Percentiles rank a stretch among this genome's conserved stretches.
phyloP scores from a whole-genome alignment of 2,329 filamentous ascomycete species.

The Leptographium procerum region DNA sequence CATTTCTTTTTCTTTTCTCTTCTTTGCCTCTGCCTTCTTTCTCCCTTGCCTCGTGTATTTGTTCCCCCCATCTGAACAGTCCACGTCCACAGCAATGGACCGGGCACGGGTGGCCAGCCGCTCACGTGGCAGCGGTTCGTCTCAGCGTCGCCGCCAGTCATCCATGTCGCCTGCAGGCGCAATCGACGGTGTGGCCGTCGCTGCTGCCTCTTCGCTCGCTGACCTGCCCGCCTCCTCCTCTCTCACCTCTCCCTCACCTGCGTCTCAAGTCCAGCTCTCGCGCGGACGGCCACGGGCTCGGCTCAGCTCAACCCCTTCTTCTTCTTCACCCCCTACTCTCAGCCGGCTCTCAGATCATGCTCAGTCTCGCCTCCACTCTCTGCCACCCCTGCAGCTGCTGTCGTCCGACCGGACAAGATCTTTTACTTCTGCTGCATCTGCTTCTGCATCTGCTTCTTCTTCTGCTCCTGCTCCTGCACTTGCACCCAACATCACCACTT shows the following conservation, averaged over 20 bases:
- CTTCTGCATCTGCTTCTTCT: not conserved
- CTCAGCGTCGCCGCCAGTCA: slow-evolving; percentile 9
- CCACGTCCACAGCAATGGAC: not conserved
- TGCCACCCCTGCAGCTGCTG: not conserved
- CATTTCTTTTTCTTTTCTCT: not conserved
- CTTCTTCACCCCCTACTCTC: slow-evolving; percentile 17
- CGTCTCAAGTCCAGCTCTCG: not conserved
- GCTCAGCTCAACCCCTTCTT: not conserved
- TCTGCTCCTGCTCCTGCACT: too few species aligned
- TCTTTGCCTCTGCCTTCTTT: not conserved
- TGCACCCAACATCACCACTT: not conserved
- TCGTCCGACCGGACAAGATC: not conserved
- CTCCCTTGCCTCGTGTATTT: not conserved
- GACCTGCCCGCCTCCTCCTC: not conserved
- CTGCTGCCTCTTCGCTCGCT: not conserved
- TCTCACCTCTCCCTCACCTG: not conserved
- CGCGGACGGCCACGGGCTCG: not conserved
- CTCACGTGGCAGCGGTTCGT: slow-evolving; percentile 9
- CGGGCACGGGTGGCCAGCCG: slow-evolving; percentile 12
- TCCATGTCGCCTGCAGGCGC: not conserved
- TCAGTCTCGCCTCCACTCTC: not conserved
- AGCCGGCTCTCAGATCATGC: not conserved
- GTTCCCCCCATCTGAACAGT: too few species aligned
- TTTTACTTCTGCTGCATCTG: not conserved
- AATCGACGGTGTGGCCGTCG: not conserved